Evolutionary conservation across 2,329 filamentous ascomycete genomes (phyloP), one percentile per base, ranked within the genome.

Genomic region (Ophiocordyceps australis): DNA sequence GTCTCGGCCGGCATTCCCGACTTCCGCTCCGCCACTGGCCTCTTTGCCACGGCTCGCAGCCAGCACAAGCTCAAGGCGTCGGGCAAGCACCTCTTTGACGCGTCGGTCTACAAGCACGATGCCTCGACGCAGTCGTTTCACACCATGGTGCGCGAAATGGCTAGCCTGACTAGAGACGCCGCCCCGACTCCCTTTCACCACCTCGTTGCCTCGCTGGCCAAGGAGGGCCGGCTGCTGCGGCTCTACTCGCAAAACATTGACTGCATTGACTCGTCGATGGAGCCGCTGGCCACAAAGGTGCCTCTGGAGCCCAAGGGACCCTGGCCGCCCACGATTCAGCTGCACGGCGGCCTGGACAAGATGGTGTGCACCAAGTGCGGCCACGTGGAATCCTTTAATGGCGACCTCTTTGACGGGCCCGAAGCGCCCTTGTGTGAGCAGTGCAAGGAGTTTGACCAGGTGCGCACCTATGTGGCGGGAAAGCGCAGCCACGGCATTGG

Each of bases 161-260:
- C 82, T 23, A 63, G 75, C 30, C 66, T 85, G 55, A 81, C 81
- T 14, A 71, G 74, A 38, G 63, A 64, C 26, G 85, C 86, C 28
- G 55, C 74, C 35, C 83, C 89, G 9, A 94, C 89, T 2, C 62
- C 71, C 3, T 98, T 98, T 45, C 89, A 98, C 56, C 80, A 94
- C 45, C 66, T 98, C 50, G 65, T 98, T 22, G 89, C 89, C 24
- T 86, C 83, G 4, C 62, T 98, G 14, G 81, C 86, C 4, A 67
- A 79, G 30, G 83, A 95, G 50, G 80, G 77, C 22, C 79, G 89
- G 13, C 55, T 98, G 14, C 59, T 94, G 44, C 79, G 89, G 22
- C 64, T 98, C 6, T 98, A 98, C 49, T 86, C 81, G 3, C 89
- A 98, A 45, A 98, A 98, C 39, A 86, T 98, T 18, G 89, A 98